A percentile compares a stretch with the other conserved stretches of the same genome.
Evolutionary conservation across 805 yeast species (phyloP).

Genomic region (Vanderwaltozyma yarrowii): DNA sequence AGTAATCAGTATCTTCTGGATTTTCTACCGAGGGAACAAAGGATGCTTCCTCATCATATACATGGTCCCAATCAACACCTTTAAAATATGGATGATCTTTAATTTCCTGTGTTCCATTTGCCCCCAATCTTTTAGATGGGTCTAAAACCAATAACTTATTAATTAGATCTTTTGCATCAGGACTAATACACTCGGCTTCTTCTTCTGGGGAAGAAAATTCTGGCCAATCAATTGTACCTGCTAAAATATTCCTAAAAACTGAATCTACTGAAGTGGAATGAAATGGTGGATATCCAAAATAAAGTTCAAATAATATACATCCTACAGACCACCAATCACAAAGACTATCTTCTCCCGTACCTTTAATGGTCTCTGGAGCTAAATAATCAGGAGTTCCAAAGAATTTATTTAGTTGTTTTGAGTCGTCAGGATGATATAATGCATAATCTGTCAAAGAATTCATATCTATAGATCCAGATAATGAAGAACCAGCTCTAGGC

Average conservation of each 20-base stretch:
- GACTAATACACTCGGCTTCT: slow-evolving; percentile 47
- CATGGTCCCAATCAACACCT: slow-evolving; percentile 60
- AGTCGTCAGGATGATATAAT: slow-evolving; percentile 62
- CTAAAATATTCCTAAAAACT: slow-evolving; percentile 74
- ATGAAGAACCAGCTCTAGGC: slow-evolving; percentile 30
- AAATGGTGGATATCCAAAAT: slow-evolving; percentile 93
- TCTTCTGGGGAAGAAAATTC: slow-evolving; percentile 38
- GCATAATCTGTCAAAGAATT: slow-evolving; percentile 38
- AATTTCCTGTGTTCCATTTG: slow-evolving; percentile 70
- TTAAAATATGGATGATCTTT: slow-evolving; percentile 68
- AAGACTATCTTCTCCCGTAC: slow-evolving; percentile 68
- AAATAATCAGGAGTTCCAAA: slow-evolving; percentile 98
- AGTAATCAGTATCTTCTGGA: slow-evolving; percentile 85
- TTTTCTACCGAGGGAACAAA: slow-evolving; percentile 72
- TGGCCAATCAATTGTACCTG: slow-evolving; percentile 80
- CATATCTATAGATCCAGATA: slow-evolving; percentile 9
- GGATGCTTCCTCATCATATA: slow-evolving; percentile 64
- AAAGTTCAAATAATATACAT: slow-evolving; percentile 83
- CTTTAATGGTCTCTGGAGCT: slow-evolving; percentile 91
- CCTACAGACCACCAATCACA: slow-evolving; percentile 93
- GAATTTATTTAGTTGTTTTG: slow-evolving; percentile 45
- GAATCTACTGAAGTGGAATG: slow-evolving; percentile 69
- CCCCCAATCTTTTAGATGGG: slow-evolving; percentile 63
- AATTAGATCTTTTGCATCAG: slow-evolving; percentile 68
- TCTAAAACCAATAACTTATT: slow-evolving; percentile 49